Percentiles rank a stretch among this genome's conserved stretches.
Conservation (phyloP, 305 asterid genomes). For the Solanum chacoense region DNA sequence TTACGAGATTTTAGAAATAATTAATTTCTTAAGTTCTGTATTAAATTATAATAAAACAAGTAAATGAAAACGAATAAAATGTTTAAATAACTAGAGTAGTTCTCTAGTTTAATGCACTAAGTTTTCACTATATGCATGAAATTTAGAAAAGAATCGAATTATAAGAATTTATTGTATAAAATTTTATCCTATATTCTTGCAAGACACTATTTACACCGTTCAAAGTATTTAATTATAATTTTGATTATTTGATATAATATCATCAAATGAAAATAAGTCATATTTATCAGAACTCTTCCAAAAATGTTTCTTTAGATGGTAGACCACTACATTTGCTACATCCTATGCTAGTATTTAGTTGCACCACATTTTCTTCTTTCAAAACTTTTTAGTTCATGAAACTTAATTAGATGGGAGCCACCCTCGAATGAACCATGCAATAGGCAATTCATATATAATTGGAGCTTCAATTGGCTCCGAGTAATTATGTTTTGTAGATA, state of each 20-base stretch:
- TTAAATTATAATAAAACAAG: too few relatives aligned
- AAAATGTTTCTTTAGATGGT: neutral
- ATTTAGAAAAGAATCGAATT: too few relatives aligned
- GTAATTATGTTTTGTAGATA: neutral
- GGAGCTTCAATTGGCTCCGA: neutral
- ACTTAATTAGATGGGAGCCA: neutral
- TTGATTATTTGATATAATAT: neutral
- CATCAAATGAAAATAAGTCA: neutral
- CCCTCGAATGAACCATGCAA: too few relatives aligned
- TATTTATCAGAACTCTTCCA: neutral
- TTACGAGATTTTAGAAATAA: too few relatives aligned
- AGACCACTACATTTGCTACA: neutral
- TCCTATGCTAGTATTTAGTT: neutral
- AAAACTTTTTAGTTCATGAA: neutral
- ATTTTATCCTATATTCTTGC: neutral
- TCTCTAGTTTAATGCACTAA: too few relatives aligned
- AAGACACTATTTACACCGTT: neutral
- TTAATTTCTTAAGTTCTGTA: too few relatives aligned
- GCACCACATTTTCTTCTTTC: neutral
- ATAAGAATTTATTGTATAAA: too few relatives aligned
- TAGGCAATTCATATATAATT: too few relatives aligned
- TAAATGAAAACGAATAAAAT: too few relatives aligned
- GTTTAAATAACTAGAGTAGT: too few relatives aligned
- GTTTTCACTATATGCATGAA: fast-evolving
- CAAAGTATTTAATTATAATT: neutral